A percentile compares a stretch with the other conserved stretches of the same genome.
Conservation (phyloP, 2,329 filamentous ascomycete species). For the Grosmannia huntii region DNA sequence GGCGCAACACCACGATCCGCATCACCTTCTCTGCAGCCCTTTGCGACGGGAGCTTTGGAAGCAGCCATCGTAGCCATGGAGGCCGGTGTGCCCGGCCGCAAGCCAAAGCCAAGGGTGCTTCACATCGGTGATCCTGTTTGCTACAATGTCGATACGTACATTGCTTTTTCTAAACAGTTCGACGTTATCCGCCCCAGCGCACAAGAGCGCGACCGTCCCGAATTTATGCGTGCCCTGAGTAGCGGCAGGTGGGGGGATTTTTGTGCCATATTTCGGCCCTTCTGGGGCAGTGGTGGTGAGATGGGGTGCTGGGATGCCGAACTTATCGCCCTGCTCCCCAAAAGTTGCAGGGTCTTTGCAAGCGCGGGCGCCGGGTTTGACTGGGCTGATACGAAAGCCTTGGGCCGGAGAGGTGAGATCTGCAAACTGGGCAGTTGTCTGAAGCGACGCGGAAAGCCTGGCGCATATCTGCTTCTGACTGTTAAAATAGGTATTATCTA, state of each 20-base stretch:
- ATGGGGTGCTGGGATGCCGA: constrained; percentile 15
- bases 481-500: constrained; percentile 44
- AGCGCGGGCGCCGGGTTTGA: constrained; percentile 54
- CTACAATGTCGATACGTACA: constrained; percentile 35
- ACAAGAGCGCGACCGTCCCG: constrained; percentile 35
- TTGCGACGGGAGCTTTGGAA: not conserved
- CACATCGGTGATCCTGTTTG: constrained; percentile 56
- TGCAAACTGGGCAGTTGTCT: not conserved
- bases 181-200: constrained; percentile 31
- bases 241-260: constrained; percentile 44
- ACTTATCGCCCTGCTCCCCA: constrained; percentile 31
- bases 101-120: constrained; percentile 35
- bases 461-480: not conserved
- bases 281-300: constrained; percentile 14
- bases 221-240: constrained; percentile 34
- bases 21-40: constrained; percentile 11
- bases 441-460: too few species aligned
- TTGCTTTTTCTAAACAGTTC: constrained; percentile 28
- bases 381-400: constrained; percentile 48
- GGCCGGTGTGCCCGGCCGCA: not conserved
- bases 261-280: constrained; percentile 21
- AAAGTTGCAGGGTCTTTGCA: constrained; percentile 46
- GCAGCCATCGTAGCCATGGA: not conserved
- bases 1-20: constrained; percentile 17
- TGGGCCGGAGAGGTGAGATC: constrained; percentile 24